Evolutionary conservation across 495 filamentous ascomycete genomes (phyloP).

Genomic region (Jackrogersella minutella): DNA sequence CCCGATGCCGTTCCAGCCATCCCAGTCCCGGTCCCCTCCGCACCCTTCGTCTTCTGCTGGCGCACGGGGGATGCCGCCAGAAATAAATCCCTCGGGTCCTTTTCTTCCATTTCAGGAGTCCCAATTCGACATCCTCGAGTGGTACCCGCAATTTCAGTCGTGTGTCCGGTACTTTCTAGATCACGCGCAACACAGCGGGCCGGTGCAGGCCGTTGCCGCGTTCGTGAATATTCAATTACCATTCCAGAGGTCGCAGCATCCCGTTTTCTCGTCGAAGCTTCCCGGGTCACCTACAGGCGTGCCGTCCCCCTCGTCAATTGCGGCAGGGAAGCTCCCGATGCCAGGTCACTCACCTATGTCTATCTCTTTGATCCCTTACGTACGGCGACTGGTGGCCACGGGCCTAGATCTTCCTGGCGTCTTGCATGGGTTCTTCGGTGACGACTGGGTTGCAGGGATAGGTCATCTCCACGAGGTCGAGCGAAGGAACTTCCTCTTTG

Average conservation of each 20-base stretch:
- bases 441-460: conserved; percentile 83
- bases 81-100: conserved; percentile 28
- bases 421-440: conserved; percentile 93
- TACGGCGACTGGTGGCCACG: conserved; percentile 89
- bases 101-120: conserved; percentile 50
- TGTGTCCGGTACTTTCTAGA: conserved; percentile 95
- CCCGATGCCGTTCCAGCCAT: conserved; percentile 38
- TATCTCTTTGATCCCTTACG: conserved; percentile 84
- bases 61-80: conserved; percentile 26
- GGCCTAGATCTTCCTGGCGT: conserved; percentile 87
- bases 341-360: conserved; percentile 48
- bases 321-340: conserved; percentile 39
- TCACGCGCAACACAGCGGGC: conserved; percentile 82
- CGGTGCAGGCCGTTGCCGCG: conserved; percentile 87
- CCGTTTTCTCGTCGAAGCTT: conserved; percentile 46
- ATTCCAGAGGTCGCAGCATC: conserved; percentile 62
- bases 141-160: conserved; percentile 91
- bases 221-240: conserved; percentile 87
- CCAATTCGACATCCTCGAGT: conserved; percentile 86
- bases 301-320: conserved; percentile 41
- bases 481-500: conserved; percentile 92
- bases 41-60: conserved; percentile 33
- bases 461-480: conserved; percentile 88
- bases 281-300: conserved; percentile 38
- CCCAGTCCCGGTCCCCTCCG: conserved; percentile 36